Evolutionary conservation across 495 filamentous ascomycete genomes (phyloP).

Genomic region (Daldinia childiae): DNA sequence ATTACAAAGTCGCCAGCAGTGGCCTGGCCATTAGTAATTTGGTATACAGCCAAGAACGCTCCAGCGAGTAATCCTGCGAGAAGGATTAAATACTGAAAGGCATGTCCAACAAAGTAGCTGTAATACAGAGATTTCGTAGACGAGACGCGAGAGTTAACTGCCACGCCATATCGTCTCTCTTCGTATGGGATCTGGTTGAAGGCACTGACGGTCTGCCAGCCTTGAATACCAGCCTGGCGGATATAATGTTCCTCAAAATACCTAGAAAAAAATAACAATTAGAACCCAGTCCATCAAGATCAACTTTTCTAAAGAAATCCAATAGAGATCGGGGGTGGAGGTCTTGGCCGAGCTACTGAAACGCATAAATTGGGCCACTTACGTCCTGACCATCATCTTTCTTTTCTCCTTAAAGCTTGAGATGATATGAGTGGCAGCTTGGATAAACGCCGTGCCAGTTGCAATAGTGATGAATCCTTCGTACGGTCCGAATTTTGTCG

Average conservation of each 20-base stretch:
- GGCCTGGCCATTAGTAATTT: slow-evolving; percentile 64
- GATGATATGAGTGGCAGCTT: slow-evolving; percentile 65
- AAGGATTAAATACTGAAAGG: slow-evolving; percentile 68
- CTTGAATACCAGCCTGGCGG: slow-evolving; percentile 69
- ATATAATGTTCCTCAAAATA: slow-evolving; percentile 67
- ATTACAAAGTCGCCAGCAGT: slow-evolving; percentile 76
- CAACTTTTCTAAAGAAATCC: background rate
- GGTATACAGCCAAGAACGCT: slow-evolving; percentile 73
- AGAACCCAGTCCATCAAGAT: slow-evolving; percentile 9
- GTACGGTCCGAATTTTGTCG: slow-evolving; percentile 73
- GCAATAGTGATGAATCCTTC: slow-evolving; percentile 75
- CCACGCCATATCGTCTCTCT: slow-evolving; percentile 65
- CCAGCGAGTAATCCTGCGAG: slow-evolving; percentile 69
- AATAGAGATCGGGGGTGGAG: background rate
- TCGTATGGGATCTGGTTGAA: slow-evolving; percentile 79
- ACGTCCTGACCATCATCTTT: slow-evolving; percentile 52
- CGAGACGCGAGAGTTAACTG: slow-evolving; percentile 54
- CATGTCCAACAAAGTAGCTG: slow-evolving; percentile 55
- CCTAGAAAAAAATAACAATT: slow-evolving; percentile 20
- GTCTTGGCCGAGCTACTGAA: background rate
- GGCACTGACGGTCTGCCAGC: slow-evolving; percentile 74
- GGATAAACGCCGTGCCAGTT: slow-evolving; percentile 70
- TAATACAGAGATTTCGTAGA: slow-evolving; percentile 53
- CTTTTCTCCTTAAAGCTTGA: slow-evolving; percentile 50
- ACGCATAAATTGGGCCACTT: slow-evolving; percentile 17